Evolutionary conservation across 2,329 filamentous ascomycete species (phyloP), one percentile per base, ranked within the genome.

Genomic region (Fusarium ambrosium): DNA sequence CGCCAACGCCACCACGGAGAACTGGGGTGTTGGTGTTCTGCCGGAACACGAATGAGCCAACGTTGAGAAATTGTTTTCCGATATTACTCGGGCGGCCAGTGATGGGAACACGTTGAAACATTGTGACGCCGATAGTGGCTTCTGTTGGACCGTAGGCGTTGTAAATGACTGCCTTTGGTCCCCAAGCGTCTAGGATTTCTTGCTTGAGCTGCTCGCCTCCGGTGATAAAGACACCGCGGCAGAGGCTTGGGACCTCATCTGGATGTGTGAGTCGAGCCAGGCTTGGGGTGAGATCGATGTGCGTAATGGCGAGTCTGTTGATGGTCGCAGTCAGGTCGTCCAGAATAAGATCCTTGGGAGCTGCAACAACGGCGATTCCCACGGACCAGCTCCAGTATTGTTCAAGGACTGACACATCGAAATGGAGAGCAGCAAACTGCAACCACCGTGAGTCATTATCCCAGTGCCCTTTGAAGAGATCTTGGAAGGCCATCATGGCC

Each of bases 321-420:
- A 98, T 96, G 0, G 92, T 91, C 2, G 89, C 89, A 1, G 93
- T 88, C 18, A 98, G 86, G 77, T 98, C 94, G 77, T 97, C 94
- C 37, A 98, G 92, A 1, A 98, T 92, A 2, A 98, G 80, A 80
- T 98, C 95, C 74, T 94, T 90, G 1, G 94, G 93, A 8, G 94
- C 95, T 3, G 94, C 92, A 2, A 96, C 93, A 1, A 98, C 89
- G 5, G 93, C 92, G 29, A 98, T 95, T 2, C 95, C 95, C 1
- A 97, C 93, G 32, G 93, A 95, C 95, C 95, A 98, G 68, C 92
- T 97, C 95, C 95, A 98, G 81, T 96, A 98, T 79, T 98, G 95
- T 80, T 98, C 95, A 0, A 98, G 87, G 0, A 98, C 93, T 2
- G 94, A 97, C 5, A 98, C 95, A 78, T 98, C 96, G 71, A 98